These are phyloP conservation scores for Gracilaria caudata DNA, from an alignment of 23 red algal species.

Conservation along the genomic window DNA sequence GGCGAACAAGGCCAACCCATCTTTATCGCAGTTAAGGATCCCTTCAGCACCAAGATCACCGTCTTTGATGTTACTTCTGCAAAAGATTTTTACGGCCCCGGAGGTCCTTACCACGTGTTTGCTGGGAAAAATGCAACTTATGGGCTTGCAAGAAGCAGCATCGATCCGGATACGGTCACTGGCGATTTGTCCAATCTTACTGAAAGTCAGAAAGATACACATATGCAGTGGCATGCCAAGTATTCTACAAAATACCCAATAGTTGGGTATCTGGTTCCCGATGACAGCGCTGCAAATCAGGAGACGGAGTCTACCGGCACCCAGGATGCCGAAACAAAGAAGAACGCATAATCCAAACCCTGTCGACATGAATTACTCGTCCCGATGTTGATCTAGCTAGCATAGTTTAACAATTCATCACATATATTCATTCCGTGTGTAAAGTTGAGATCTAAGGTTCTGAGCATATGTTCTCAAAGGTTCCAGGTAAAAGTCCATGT, in stretches of 20 bases:
- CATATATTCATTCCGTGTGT: background rate
- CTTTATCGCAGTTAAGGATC: conserved; percentile 85
- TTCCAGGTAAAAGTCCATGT: background rate
- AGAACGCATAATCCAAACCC: conserved; percentile 30
- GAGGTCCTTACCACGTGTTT: conserved; percentile 92
- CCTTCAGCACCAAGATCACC: conserved; percentile 54
- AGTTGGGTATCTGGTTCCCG: conserved; percentile 77
- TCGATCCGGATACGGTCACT: conserved; percentile 72
- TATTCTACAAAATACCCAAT: conserved; percentile 88
- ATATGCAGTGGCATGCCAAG: conserved; percentile 88
- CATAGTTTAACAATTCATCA: conserved; percentile 1
- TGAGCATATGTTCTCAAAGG: background rate
- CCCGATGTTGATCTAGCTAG: conserved; percentile 1
- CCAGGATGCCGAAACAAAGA: conserved; percentile 23
- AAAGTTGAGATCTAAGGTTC: background rate
- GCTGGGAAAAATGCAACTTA: conserved; percentile 93
- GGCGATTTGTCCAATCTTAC: conserved; percentile 78
- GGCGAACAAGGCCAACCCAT: conserved; percentile 73
- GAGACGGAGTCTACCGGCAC: conserved; percentile 19
- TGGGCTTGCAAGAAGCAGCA: conserved; percentile 85
- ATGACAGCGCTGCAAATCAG: conserved; percentile 16
- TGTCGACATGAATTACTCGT: conserved; percentile 5
- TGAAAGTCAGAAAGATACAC: conserved; percentile 78
- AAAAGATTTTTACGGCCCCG: conserved; percentile 94
- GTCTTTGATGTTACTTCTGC: conserved; percentile 90